Base-by-base conservation (phyloP, 2,329 filamentous ascomycete genomes). In the Colletotrichum truncatum region DNA sequence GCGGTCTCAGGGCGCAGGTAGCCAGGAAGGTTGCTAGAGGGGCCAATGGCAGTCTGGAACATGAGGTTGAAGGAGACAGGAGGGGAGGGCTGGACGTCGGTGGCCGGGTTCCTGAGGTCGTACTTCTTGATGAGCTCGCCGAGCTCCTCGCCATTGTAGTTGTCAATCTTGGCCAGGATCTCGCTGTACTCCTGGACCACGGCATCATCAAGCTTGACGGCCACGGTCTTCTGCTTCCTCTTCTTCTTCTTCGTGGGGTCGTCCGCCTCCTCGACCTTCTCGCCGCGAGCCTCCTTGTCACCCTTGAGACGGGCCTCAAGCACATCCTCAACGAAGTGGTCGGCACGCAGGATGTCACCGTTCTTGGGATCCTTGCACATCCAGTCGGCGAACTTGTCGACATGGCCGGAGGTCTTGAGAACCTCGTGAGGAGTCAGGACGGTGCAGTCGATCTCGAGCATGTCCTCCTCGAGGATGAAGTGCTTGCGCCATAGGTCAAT, bases 291-390 rank as follows among this genome's bases (percentile, higher is more conserved):
- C 79, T 97, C 91, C 84, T 96, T 96, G 83, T 98, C 90, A 56
- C 93, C 94, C 80, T 94, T 95, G 67, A 99, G 81, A 38, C 96
- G 87, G 49, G 88, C 84, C 83, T 98, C 94, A 55, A 99, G 88
- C 36, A 98, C 90, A 73, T 97, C 93, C 85, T 98, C 94, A 70
- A 99, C 94, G 73, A 98, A 88, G 83, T 99, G 96, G 76, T 99
- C 96, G 64, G 96, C 94, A 72, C 96, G 90, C 77, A 99, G 89
- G 75, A 98, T 97, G 79, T 99, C 96, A 76, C 96, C 96, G 73
- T 91, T 97, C 86, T 97, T 97, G 68, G 95, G 93, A 79, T 99
- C 96, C 81, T 97, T 97, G 89, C 93, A 97, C 94, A 98, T 98
- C 93, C 93, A 98, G 79, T 98, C 95, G 80, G 93, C 92, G 75